These are phyloP conservation scores for Marchantia paleacea DNA, from an alignment of 225 moss, liverwort and hornwort species.

Conservation along the genomic window DNA sequence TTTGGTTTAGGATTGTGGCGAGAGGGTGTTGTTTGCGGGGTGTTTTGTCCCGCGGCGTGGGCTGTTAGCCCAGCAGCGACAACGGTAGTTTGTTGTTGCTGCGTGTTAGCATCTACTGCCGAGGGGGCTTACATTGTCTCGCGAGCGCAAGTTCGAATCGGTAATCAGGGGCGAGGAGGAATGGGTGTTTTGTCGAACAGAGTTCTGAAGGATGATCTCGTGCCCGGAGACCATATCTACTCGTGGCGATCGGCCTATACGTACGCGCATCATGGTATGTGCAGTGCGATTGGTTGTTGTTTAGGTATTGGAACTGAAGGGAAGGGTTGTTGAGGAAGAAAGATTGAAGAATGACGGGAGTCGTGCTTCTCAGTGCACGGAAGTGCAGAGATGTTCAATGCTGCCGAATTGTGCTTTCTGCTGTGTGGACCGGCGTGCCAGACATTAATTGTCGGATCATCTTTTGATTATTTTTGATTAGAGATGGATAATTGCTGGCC, in stretches of 20 bases:
- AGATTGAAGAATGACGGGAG: too few species aligned
- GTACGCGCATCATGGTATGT: constrained; percentile 75
- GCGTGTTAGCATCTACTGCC: neutral
- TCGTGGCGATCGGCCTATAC: constrained; percentile 95
- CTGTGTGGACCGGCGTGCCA: too few species aligned
- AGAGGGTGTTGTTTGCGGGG: neutral
- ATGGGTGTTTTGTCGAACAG: constrained; percentile 93
- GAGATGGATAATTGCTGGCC: too few species aligned
- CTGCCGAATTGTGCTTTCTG: too few species aligned
- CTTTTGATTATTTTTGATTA: too few species aligned
- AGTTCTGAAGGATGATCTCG: constrained; percentile 44
- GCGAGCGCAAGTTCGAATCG: neutral
- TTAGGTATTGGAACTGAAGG: neutral
- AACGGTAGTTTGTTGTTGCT: neutral
- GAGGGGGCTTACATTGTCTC: constrained; percentile 2
- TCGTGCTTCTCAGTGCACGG: too few species aligned
- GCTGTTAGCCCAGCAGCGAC: neutral
- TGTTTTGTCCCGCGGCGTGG: neutral
- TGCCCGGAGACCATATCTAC: constrained; percentile 85
- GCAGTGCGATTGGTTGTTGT: neutral
- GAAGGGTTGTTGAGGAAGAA: too few species aligned
- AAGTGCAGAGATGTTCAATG: too few species aligned
- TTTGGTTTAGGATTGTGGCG: neutral
- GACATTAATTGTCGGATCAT: too few species aligned
- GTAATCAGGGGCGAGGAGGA: neutral